Conservation (phyloP, 1,284 basidiomycete species). For the Cutaneotrichosporon sp. region DNA sequence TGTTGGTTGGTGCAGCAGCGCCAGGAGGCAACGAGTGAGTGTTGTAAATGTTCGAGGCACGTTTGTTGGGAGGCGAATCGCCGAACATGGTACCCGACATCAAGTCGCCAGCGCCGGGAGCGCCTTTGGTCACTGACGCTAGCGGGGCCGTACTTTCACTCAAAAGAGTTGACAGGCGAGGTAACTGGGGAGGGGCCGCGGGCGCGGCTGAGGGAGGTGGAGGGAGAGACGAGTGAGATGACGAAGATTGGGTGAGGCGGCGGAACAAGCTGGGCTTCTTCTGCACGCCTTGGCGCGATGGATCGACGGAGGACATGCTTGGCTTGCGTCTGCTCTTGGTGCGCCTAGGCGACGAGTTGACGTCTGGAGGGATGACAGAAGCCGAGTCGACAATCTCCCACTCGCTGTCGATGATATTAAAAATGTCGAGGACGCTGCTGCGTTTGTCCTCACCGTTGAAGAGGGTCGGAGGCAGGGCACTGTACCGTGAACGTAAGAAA, state of each 20-base stretch:
- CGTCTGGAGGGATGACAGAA: neutral
- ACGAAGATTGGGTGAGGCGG: conserved; percentile 15
- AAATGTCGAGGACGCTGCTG: conserved; percentile 15
- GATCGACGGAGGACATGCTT: conserved; percentile 20
- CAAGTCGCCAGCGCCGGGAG: neutral
- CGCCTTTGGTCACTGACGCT: neutral
- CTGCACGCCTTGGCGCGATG: conserved; percentile 9
- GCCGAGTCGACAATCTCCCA: conserved; percentile 23
- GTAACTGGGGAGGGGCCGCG: conserved; percentile 17
- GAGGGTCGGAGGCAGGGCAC: conserved; percentile 6
- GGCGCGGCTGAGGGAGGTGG: neutral
- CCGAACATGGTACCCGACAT: conserved; percentile 14
- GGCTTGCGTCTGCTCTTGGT: conserved; percentile 4
- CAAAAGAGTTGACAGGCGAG: conserved; percentile 15
- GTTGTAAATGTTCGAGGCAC: neutral
- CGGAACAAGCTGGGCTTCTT: conserved; percentile 22
- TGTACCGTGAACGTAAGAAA: conserved; percentile 1
- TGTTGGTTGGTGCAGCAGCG: neutral
- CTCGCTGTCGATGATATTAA: conserved; percentile 18
- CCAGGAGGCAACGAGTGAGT: conserved; percentile 1
- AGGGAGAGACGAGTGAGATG: conserved; percentile 3
- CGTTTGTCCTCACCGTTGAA: conserved; percentile 23
- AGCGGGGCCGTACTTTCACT: neutral
- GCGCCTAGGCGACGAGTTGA: neutral
- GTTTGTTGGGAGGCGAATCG: neutral